phyloP scores from a whole-genome alignment of 768 basidiomycete genomes.

The Xerocomellus dryophilus region DNA sequence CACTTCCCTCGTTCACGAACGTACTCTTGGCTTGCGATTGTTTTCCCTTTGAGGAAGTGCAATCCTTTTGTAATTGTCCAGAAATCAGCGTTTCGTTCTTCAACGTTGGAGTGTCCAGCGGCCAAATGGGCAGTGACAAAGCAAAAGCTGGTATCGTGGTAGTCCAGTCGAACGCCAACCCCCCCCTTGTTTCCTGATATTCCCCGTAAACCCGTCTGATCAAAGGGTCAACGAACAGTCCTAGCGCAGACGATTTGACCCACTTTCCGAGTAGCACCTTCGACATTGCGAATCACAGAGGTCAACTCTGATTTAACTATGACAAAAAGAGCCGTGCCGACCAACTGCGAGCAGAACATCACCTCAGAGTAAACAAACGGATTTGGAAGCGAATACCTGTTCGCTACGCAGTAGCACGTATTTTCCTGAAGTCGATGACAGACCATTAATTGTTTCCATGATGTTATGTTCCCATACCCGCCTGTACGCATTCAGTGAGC shows the following conservation, averaged over 20 bases:
- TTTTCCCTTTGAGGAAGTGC: conserved; percentile 87
- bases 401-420: conserved; percentile 91
- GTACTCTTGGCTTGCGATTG: conserved; percentile 87
- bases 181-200: conserved; percentile 99
- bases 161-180: conserved; percentile 89
- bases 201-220: conserved; percentile 80
- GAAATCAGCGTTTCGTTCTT: conserved; percentile 91
- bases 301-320: conserved; percentile 77
- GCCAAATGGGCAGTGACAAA: conserved; percentile 95
- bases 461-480: conserved; percentile 85
- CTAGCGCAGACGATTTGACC: neutral
- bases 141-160: conserved; percentile 88
- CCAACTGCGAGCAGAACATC: conserved; percentile 55
- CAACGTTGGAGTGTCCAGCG: conserved; percentile 88
- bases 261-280: conserved; percentile 89
- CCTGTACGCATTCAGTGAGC: conserved; percentile 39
- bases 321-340: conserved; percentile 89
- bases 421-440: conserved; percentile 62
- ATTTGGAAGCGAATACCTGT: conserved; percentile 51
- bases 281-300: conserved; percentile 83
- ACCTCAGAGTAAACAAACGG: neutral
- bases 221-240: neutral
- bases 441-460: conserved; percentile 69
- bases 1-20: conserved; percentile 25
- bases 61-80: conserved; percentile 79